A percentile compares a stretch with the other conserved stretches of the same genome.
These are phyloP conservation scores for Entonaema liquescens DNA, from an alignment of 495 filamentous ascomycete species.

Conservation along the genomic window DNA sequence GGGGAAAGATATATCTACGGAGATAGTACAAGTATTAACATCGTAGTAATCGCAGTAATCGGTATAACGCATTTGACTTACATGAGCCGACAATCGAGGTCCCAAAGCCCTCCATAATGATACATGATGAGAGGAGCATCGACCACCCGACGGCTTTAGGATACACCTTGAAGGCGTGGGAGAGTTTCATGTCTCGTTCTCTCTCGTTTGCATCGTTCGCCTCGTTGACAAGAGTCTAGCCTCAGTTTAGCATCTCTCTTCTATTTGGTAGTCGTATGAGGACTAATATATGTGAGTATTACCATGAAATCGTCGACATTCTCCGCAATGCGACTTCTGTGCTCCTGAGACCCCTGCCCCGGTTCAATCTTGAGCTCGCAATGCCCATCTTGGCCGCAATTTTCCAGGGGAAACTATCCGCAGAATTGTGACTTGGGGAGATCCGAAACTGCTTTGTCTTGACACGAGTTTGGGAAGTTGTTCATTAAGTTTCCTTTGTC, in stretches of 20 bases:
- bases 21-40: neutral
- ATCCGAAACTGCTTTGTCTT: slow-evolving; percentile 11
- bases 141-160: slow-evolving; percentile 59
- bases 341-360: slow-evolving; percentile 5
- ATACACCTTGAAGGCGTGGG: slow-evolving; percentile 52
- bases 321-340: slow-evolving; percentile 39
- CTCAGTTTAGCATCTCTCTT: slow-evolving; percentile 2
- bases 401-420: neutral
- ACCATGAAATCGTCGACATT: slow-evolving; percentile 50
- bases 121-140: slow-evolving; percentile 58
- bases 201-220: slow-evolving; percentile 47
- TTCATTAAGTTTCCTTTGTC: slow-evolving; percentile 27
- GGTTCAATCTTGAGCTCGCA: too few relatives aligned
- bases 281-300: neutral
- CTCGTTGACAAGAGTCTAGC: slow-evolving; percentile 46
- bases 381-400: slow-evolving; percentile 14
- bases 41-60: neutral
- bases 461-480: neutral
- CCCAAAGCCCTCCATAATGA: slow-evolving; percentile 65
- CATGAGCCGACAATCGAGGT: slow-evolving; percentile 47
- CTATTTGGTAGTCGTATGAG: neutral
- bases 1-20: slow-evolving; percentile 37
- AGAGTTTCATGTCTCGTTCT: slow-evolving; percentile 49
- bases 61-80: slow-evolving; percentile 20
- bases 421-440: neutral